These are phyloP conservation scores for Kazachstania kunashirensis DNA, from an alignment of 805 yeast genomes.

Conservation along the genomic window DNA sequence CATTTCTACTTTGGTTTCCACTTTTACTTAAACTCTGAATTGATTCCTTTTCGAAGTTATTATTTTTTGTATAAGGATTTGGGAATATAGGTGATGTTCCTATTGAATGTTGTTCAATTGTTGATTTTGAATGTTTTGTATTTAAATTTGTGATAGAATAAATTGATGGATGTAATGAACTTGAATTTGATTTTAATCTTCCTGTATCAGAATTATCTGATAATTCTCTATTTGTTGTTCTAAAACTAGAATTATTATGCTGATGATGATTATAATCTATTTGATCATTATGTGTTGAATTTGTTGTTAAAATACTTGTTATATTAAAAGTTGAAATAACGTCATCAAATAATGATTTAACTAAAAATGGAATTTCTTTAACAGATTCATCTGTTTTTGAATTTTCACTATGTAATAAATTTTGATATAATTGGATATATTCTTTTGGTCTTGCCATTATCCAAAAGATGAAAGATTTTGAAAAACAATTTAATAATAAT, in stretches of 20 bases:
- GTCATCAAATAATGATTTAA: constrained; percentile 16
- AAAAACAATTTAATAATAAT: constrained; percentile 34
- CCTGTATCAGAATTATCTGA: no score
- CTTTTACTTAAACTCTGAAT: no score
- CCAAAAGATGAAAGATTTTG: constrained; percentile 40
- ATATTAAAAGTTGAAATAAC: constrained; percentile 13
- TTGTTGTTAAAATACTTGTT: constrained; percentile 9
- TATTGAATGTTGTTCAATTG: background rate
- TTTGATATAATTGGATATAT: constrained; percentile 24
- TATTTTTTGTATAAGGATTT: constrained; percentile 1
- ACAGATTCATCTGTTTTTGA: constrained; percentile 7
- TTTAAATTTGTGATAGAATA: background rate
- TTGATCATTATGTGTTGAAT: background rate
- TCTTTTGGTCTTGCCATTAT: constrained; percentile 38
- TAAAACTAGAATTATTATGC: no score
- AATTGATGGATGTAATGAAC: background rate
- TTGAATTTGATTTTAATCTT: background rate
- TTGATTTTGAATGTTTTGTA: constrained; percentile 1
- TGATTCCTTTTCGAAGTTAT: no score
- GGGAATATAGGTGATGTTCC: background rate
- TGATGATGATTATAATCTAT: background rate
- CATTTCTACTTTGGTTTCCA: background rate
- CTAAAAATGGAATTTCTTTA: constrained; percentile 11
- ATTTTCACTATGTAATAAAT: constrained; percentile 6
- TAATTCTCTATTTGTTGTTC: no score